Conservation (phyloP, 352 stramenopile genomes). For the Thraustochytrium sp. region DNA sequence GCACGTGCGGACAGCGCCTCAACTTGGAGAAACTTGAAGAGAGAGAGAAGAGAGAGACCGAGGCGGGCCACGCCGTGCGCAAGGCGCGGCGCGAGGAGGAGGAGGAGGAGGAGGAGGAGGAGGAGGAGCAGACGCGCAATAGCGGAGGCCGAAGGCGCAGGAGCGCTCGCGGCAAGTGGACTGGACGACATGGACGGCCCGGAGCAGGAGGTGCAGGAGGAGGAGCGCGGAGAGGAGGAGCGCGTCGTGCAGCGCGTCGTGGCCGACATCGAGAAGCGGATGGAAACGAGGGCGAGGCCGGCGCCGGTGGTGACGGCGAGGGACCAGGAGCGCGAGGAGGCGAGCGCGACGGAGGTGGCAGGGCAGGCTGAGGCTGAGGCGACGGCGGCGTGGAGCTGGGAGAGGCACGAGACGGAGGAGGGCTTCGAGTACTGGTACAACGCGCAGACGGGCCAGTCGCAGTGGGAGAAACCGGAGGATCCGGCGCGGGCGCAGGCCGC, state of each 20-base stretch:
- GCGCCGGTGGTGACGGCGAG: neutral
- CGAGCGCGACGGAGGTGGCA: neutral
- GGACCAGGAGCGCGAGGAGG: neutral
- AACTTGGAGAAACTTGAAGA: too few relatives aligned
- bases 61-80: neutral
- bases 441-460: neutral
- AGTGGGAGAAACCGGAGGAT: neutral
- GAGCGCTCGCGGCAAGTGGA: neutral
- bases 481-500: neutral
- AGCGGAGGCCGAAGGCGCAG: neutral
- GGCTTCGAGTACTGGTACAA: constrained; percentile 32
- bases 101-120: neutral
- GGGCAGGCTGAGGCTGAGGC: neutral
- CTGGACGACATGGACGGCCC: neutral
- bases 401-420: constrained; percentile 1
- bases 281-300: neutral
- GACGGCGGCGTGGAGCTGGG: neutral
- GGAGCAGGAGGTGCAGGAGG: neutral
- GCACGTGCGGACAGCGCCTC: too few relatives aligned
- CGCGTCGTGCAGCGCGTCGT: neutral
- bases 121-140: neutral
- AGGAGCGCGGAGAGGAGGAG: neutral
- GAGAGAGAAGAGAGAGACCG: too few relatives aligned
- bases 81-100: neutral
- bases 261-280: neutral